Base-by-base conservation (phyloP, 352 stramenopile species). In the Phytophthora quininea region DNA sequence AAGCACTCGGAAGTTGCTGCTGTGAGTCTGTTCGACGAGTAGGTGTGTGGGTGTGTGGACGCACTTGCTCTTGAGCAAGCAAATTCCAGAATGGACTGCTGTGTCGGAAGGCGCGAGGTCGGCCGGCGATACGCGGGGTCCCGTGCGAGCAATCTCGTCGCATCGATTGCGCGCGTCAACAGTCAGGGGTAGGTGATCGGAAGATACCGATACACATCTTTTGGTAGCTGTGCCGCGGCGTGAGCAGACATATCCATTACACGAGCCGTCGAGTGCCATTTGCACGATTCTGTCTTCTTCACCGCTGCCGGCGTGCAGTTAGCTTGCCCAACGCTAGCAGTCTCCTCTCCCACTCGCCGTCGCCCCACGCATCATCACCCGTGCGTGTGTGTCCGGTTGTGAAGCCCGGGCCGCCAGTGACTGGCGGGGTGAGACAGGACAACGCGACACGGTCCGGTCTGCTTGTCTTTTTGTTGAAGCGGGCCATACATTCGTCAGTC, bases 401-500 rank as follows among this genome's bases (percentile, higher is more conserved):
- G 43, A 40, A 40, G 35, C 35, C 35, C 35, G 35, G 35, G 10
- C 35, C 35, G 10, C 6, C 35, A 29, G 43, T 29, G 9, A 9
- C 24, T 11, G 43, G 8, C 3, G 43, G 43, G 43, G 15, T 49
- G 43, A 49, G 43, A 49, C 43, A 49, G 43, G 43, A 12, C 43
- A 49, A 49, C 43, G 43, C 43, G 43, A 49, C 19, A 24, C 43
- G 43, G 43, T 49, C 43, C 43, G 19, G 12, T 49, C 19, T 29
- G 14, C 43, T 49, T 49, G 43, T 49, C 43, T 49, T 24, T n/a
- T 49, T 49, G 43, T 49, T 49, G 43, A 49, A 49, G 43, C 43
- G 19, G 14, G 3, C 43, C 12, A 29, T 49, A 49, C 43, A 49
- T 29, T 29, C 19, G 43, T n/a, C 43, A 49, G 29, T 12, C 29